Percentiles rank a stretch among this genome's conserved stretches.
phyloP scores from a whole-genome alignment of 208 protist genomes.

The Acanthamoeba triangularis region DNA sequence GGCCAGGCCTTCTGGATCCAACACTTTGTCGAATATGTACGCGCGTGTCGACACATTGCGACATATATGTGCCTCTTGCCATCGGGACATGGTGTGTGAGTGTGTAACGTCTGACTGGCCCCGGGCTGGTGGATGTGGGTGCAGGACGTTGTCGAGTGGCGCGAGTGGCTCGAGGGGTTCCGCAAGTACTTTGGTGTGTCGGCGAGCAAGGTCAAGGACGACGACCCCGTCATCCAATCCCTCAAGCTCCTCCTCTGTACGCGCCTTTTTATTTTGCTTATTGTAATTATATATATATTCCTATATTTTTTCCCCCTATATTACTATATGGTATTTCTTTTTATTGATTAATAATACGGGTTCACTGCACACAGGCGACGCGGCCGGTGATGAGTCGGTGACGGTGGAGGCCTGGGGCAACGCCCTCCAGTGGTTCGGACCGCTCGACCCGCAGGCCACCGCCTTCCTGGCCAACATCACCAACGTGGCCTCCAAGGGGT shows the following conservation, averaged over 20 bases:
- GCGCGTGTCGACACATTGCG: no score
- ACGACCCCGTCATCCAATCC: constrained; percentile 5
- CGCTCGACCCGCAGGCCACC: neutral
- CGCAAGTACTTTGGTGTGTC: neutral
- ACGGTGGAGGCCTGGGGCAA: constrained; percentile 36
- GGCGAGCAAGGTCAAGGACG: neutral
- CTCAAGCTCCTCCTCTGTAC: constrained; percentile 42
- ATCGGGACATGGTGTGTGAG: no score
- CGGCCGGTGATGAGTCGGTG: neutral
- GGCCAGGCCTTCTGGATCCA: constrained; percentile 50
- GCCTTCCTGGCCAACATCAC: constrained; percentile 17
- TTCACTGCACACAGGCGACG: neutral
- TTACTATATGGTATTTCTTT: neutral
- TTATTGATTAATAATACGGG: neutral
- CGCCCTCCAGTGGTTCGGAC: constrained; percentile 45
- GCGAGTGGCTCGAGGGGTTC: constrained; percentile 21
- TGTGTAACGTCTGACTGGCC: neutral
- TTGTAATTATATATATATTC: neutral
- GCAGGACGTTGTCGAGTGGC: constrained; percentile 60
- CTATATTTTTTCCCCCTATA: neutral
- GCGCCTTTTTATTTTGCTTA: neutral
- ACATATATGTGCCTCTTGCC: no score
- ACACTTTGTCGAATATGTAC: constrained; percentile 70
- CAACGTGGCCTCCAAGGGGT: constrained; percentile 17
- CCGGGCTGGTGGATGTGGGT: neutral